phyloP scores from a whole-genome alignment of 176 grass and related monocot genomes.

The Zea luxurians region DNA sequence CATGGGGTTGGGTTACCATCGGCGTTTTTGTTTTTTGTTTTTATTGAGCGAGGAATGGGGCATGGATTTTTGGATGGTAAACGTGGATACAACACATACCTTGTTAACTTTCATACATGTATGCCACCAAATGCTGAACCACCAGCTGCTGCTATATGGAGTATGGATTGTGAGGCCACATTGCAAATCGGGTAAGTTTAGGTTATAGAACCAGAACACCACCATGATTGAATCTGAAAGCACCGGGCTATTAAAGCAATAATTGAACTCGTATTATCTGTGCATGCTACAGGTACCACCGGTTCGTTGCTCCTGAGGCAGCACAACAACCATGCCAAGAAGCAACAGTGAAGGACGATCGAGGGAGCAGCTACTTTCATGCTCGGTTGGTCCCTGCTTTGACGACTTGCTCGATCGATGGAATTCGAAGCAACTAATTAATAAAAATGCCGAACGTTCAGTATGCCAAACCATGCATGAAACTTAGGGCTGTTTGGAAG shows the following conservation, averaged over 20 bases:
- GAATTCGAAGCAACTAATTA: neutral
- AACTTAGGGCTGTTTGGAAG: no score
- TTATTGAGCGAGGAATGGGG: no score
- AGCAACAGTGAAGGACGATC: constrained; percentile 34
- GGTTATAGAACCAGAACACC: neutral
- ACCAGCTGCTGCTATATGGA: constrained; percentile 16
- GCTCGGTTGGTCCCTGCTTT: constrained; percentile 55
- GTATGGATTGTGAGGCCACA: constrained; percentile 50
- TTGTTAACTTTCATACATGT: no score
- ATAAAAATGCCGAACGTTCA: neutral
- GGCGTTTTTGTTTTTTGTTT: no score
- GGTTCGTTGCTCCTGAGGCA: constrained; percentile 50
- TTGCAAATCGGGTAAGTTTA: constrained; percentile 62
- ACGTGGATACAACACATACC: no score
- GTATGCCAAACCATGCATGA: neutral
- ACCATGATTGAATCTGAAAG: neutral
- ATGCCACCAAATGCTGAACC: constrained; percentile 27
- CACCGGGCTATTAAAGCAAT: neutral
- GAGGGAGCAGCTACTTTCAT: constrained; percentile 50
- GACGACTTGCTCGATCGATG: constrained; percentile 25
- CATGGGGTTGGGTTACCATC: no score
- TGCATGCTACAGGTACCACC: constrained; percentile 50
- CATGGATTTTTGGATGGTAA: no score
- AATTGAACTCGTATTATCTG: neutral
- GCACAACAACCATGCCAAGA: constrained; percentile 28